Evolutionary conservation across 75 land plant genomes (phyloP).

Genomic region (Pseudotsuga menziesii): DNA sequence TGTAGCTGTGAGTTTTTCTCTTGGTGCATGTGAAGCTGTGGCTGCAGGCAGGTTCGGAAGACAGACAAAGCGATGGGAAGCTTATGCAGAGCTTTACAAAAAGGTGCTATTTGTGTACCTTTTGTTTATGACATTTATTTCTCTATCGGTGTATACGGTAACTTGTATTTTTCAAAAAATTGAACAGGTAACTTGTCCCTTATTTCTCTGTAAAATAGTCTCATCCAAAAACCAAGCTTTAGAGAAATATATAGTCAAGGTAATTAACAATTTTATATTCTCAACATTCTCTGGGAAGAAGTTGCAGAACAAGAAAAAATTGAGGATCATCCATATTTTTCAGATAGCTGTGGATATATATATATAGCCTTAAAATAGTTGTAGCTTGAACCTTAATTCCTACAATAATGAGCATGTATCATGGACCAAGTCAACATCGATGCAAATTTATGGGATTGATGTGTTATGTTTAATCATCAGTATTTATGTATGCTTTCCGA

Average conservation of each 20-base stretch:
- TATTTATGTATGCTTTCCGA: background rate
- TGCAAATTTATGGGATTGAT: background rate
- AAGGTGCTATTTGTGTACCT: slow-evolving; percentile 45
- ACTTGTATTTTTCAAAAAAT: background rate
- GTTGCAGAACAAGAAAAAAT: background rate
- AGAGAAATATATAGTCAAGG: background rate
- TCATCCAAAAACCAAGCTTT: background rate
- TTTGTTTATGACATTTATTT: background rate
- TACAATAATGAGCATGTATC: background rate
- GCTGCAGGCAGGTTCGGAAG: slow-evolving; percentile 74
- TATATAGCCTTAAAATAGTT: background rate
- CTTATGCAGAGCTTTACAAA: slow-evolving; percentile 82
- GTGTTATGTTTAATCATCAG: too few relatives aligned
- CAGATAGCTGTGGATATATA: background rate
- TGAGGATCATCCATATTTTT: background rate
- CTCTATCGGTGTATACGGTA: background rate
- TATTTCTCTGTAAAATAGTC: background rate
- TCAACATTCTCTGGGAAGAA: background rate
- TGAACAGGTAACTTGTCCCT: background rate
- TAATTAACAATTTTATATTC: background rate
- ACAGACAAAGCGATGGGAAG: slow-evolving; percentile 75
- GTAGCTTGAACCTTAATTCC: background rate
- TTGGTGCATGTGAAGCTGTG: slow-evolving; percentile 82
- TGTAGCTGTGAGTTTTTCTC: slow-evolving; percentile 90
- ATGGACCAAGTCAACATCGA: background rate